Percentiles rank a stretch among this genome's conserved stretches.
These are phyloP conservation scores for Ogataea hybrid DNA, from an alignment of 1,139 yeast genomes.

Conservation along the genomic window DNA sequence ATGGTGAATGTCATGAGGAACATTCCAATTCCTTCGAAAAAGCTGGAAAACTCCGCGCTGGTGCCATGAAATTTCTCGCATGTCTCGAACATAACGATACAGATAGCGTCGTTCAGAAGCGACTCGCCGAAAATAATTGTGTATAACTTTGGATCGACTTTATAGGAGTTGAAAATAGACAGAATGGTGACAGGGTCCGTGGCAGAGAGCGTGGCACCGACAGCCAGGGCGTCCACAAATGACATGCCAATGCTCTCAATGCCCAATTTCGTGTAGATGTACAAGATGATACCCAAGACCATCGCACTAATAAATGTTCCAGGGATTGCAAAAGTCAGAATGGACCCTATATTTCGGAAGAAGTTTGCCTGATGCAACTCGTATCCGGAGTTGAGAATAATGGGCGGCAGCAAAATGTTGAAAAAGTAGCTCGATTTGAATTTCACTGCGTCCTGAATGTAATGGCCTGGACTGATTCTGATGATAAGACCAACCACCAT, in stretches of 20 bases:
- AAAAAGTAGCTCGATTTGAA: conserved; percentile 94
- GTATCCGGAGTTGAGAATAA: conserved; percentile 93
- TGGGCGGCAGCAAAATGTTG: conserved; percentile 92
- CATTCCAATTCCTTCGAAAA: conserved; percentile 92
- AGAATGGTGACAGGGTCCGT: conserved; percentile 98
- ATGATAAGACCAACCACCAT: conserved; percentile 93
- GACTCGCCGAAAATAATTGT: conserved; percentile 98
- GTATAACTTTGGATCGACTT: conserved; percentile 95
- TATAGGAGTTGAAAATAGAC: conserved; percentile 94
- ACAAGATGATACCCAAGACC: conserved; percentile 81
- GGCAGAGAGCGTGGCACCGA: conserved; percentile 96
- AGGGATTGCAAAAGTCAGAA: conserved; percentile 92
- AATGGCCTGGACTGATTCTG: conserved; percentile 90
- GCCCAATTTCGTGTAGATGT: conserved; percentile 89
- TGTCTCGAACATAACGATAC: conserved; percentile 98
- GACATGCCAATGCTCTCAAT: conserved; percentile 84
- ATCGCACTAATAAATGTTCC: conserved; percentile 93
- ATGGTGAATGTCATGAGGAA: conserved; percentile 93
- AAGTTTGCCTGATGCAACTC: conserved; percentile 95
- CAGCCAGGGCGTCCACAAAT: conserved; percentile 93
- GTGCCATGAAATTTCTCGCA: conserved; percentile 96
- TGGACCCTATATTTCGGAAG: conserved; percentile 88
- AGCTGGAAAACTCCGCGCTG: conserved; percentile 66
- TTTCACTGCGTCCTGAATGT: conserved; percentile 94
- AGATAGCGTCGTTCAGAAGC: conserved; percentile 91